Evolutionary conservation across 306 rosid genomes (phyloP), one percentile per base, ranked within the genome.

Genomic region (Cicer cuneatum): DNA sequence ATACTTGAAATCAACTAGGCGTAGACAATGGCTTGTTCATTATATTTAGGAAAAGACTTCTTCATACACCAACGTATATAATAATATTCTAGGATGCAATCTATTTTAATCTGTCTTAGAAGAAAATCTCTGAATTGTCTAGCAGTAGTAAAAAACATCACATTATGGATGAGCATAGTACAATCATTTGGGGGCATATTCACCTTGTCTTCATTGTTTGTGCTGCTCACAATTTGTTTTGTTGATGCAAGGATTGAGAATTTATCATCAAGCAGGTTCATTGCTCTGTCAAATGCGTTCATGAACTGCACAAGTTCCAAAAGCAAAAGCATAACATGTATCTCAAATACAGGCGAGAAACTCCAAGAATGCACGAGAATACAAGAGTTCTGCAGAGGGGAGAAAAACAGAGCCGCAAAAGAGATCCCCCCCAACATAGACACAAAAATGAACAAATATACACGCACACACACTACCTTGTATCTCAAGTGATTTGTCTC

Each of bases 201-300:
- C 71, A 83, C 98, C 94, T 91, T 91, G 78, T 93, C 88, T 69
- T 93, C 91, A 63, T 91, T 96, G 42, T 87, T 45, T 76, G 92
- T 56, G 75, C 96, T 84, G 87, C 98, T 93, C 82, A 93, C 92
- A 21, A 91, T 91, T 79, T 91, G 97, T 85, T 91, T 89, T 15
- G 86, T 66, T 69, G 97, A 93, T 38, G 88, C 84, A 8, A 93
- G 87, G 85, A 93, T 89, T 46, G 89, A 78, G 72, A 84, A 91
- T 72, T 86, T 83, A 74, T 91, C 94, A 77, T 93, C 98, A 62
- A 93, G 97, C 74, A 87, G 79, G 84, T 93, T 90, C 96, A 93
- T 93, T 77, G 92, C 96, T 71, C 84, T 80, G 88, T 93, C 96
- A 85, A 93, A 93, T 53, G 92, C 94, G 78, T 93, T 89, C 96